Evolutionary conservation across 2,329 filamentous ascomycete species (phyloP).

Genomic region (Cytospora mali): DNA sequence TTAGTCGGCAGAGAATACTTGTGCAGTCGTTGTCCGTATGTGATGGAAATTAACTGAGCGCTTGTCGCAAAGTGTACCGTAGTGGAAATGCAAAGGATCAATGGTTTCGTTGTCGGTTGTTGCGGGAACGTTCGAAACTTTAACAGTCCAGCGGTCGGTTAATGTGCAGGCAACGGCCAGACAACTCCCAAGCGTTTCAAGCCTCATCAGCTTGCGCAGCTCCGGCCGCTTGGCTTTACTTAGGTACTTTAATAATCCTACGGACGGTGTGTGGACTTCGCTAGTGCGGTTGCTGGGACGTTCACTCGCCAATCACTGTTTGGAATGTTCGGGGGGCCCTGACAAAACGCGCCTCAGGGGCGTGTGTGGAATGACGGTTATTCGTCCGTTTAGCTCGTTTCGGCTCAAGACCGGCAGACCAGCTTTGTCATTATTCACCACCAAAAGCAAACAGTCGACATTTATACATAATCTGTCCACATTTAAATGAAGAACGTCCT

Average conservation of each 20-base stretch:
- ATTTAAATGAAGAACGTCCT: background rate
- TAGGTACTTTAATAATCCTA: conserved; percentile 10
- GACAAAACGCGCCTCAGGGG: conserved; percentile 4
- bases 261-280: conserved; percentile 15
- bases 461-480: background rate
- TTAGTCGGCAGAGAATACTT: conserved; percentile 6
- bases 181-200: conserved; percentile 22
- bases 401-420: background rate
- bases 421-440: conserved; percentile 18
- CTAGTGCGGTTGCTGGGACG: conserved; percentile 5
- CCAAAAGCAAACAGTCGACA: conserved; percentile 26
- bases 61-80: conserved; percentile 12
- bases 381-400: conserved; percentile 8
- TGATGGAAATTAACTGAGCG: background rate
- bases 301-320: background rate
- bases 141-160: conserved; percentile 20
- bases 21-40: conserved; percentile 4
- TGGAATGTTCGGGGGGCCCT: background rate
- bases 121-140: conserved; percentile 19
- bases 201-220: conserved; percentile 28
- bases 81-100: conserved; percentile 14
- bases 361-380: conserved; percentile 3
- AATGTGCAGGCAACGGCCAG: background rate
- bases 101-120: conserved; percentile 12
- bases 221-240: conserved; percentile 3